Percentiles rank a stretch among this genome's conserved stretches.
These are phyloP conservation scores for Kregervanrija fluxuum DNA, from an alignment of 805 yeast genomes.

Conservation along the genomic window DNA sequence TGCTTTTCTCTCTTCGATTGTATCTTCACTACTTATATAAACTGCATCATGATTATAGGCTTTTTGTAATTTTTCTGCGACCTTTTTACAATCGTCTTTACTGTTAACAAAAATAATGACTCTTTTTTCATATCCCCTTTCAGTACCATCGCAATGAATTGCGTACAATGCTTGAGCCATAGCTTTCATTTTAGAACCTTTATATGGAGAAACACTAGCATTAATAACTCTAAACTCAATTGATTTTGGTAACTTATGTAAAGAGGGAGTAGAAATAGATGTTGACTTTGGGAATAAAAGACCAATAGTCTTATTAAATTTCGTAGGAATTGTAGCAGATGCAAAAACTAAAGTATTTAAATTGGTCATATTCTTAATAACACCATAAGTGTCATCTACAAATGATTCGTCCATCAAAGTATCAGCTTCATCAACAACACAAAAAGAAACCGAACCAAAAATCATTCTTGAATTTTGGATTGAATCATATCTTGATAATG, in stretches of 20 bases:
- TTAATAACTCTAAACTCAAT: constrained; percentile 71
- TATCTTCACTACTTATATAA: constrained; percentile 62
- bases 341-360: constrained; percentile 65
- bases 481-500: constrained; percentile 26
- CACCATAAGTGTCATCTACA: constrained; percentile 53
- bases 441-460: constrained; percentile 42
- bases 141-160: constrained; percentile 77
- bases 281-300: constrained; percentile 57
- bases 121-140: constrained; percentile 66
- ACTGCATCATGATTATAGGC: constrained; percentile 51
- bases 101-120: constrained; percentile 80
- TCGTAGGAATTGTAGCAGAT: constrained; percentile 85
- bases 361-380: constrained; percentile 41
- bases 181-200: constrained; percentile 77
- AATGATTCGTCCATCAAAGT: constrained; percentile 81
- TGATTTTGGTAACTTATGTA: constrained; percentile 77
- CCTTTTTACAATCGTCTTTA: constrained; percentile 51
- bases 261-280: constrained; percentile 67
- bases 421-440: constrained; percentile 92
- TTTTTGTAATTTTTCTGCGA: constrained; percentile 46
- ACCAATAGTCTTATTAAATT: constrained; percentile 56
- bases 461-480: constrained; percentile 28
- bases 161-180: constrained; percentile 85
- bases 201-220: constrained; percentile 70
- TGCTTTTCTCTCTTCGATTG: constrained; percentile 49